Percentiles rank a stretch among this genome's conserved stretches.
phyloP scores from a whole-genome alignment of 2,329 filamentous ascomycete genomes.

The Anisogramma anomala region DNA sequence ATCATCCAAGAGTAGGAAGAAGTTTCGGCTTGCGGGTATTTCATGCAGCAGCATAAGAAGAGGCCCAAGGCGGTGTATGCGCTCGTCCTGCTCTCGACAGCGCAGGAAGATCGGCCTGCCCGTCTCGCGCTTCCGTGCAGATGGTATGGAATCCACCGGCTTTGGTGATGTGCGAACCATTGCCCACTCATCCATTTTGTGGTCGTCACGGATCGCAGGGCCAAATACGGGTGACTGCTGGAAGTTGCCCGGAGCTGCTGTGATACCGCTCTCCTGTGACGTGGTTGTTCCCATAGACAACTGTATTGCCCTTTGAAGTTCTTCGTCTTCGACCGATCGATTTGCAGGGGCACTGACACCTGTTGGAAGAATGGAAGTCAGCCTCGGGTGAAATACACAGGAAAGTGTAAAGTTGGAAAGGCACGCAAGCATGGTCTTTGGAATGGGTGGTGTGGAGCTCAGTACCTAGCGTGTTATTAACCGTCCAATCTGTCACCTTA shows the following conservation, averaged over 20 bases:
- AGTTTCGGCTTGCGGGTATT: slow-evolving; percentile 48
- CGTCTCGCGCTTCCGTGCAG: slow-evolving; percentile 31
- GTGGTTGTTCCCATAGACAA: slow-evolving; percentile 23
- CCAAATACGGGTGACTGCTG: slow-evolving; percentile 38
- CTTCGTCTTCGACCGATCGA: slow-evolving; percentile 38
- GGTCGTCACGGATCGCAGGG: slow-evolving; percentile 44
- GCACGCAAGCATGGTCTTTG: background rate
- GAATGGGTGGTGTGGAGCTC: slow-evolving; percentile 8
- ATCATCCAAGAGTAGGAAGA: slow-evolving; percentile 33
- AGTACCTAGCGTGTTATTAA: slow-evolving; percentile 31
- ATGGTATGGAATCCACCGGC: slow-evolving; percentile 29
- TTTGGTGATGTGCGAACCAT: slow-evolving; percentile 35
- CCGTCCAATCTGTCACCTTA: slow-evolving; percentile 37
- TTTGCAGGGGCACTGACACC: slow-evolving; percentile 18
- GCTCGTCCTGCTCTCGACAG: slow-evolving; percentile 20
- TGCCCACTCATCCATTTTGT: slow-evolving; percentile 46
- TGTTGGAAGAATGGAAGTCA: slow-evolving; percentile 10
- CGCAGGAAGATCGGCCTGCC: slow-evolving; percentile 42
- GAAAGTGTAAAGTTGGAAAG: slow-evolving; percentile 3
- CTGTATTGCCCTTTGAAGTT: slow-evolving; percentile 26
- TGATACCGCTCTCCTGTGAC: slow-evolving; percentile 40
- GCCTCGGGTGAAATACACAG: slow-evolving; percentile 13
- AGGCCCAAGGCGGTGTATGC: slow-evolving; percentile 35
- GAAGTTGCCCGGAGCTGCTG: slow-evolving; percentile 25
- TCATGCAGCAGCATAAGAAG: slow-evolving; percentile 48